Conservation (phyloP, 768 basidiomycete species). For the Coprinellus aureogranulatus region DNA sequence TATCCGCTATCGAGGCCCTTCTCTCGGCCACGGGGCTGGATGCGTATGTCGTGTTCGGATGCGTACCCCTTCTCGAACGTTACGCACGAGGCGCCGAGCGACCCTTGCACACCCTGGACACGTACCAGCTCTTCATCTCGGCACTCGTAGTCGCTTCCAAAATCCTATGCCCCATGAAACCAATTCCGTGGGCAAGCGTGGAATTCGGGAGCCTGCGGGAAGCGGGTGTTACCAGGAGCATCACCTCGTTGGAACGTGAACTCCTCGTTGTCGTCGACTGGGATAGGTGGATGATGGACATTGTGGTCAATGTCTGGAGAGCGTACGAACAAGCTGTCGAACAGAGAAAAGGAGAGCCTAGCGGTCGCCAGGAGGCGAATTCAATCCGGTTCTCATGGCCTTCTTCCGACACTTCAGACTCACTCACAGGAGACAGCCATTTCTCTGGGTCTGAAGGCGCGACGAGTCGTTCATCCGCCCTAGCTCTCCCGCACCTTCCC, state of each 20-base stretch:
- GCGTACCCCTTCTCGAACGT: constrained; percentile 6
- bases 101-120: neutral
- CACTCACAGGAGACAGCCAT: neutral
- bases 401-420: neutral
- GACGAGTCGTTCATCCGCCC: neutral
- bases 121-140: constrained; percentile 1
- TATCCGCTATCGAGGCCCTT: neutral
- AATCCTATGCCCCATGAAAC: neutral
- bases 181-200: neutral
- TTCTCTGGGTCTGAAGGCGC: neutral
- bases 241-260: constrained; percentile 2
- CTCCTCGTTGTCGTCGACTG: constrained; percentile 4
- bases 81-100: neutral
- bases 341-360: neutral
- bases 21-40: constrained; percentile 3
- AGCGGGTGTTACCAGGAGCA: neutral
- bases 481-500: neutral
- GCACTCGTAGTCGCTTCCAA: constrained; percentile 6
- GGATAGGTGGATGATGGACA: constrained; percentile 8
- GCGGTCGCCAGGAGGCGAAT: neutral
- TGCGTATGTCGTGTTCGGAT: neutral
- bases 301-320: constrained; percentile 8
- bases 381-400: neutral
- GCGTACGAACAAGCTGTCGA: constrained; percentile 5
- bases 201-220: neutral